phyloP scores from a whole-genome alignment of 1,139 yeast species.

The Hyphopichia wangnamkhiaoensis region DNA sequence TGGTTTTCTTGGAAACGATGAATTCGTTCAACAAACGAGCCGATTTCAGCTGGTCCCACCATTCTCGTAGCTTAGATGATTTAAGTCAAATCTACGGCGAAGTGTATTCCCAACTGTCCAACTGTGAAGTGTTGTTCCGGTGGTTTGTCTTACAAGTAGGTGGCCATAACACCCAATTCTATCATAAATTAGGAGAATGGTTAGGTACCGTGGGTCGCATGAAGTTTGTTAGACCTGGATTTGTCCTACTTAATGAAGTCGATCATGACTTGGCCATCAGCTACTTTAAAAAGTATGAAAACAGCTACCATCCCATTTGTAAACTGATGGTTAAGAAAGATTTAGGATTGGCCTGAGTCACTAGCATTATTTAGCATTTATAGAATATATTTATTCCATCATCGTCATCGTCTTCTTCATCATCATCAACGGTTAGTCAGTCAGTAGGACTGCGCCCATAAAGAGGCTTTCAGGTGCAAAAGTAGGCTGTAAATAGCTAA shows the following conservation, averaged over 20 bases:
- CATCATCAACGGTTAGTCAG: too few relatives aligned
- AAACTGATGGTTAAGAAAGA: constrained; percentile 77
- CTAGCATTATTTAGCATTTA: constrained; percentile 5
- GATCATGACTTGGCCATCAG: constrained; percentile 65
- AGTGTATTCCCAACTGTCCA: constrained; percentile 50
- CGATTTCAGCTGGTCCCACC: constrained; percentile 39
- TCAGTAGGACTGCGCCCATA: too few relatives aligned
- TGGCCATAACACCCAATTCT: constrained; percentile 46
- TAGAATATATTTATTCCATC: constrained; percentile 6
- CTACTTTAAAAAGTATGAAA: constrained; percentile 61
- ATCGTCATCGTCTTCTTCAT: too few relatives aligned
- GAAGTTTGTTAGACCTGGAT: constrained; percentile 47
- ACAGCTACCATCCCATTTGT: constrained; percentile 83
- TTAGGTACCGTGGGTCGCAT: constrained; percentile 45
- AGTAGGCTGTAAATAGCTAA: too few relatives aligned
- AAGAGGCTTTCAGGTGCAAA: too few relatives aligned
- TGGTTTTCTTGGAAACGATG: constrained; percentile 74
- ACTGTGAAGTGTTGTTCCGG: constrained; percentile 81
- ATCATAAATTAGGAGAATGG: constrained; percentile 59
- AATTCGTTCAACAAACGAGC: constrained; percentile 32
- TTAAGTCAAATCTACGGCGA: constrained; percentile 46
- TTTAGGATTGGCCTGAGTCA: constrained; percentile 45
- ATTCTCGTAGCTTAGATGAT: constrained; percentile 35
- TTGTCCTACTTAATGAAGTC: constrained; percentile 42
- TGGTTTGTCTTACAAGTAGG: constrained; percentile 67